phyloP scores from a whole-genome alignment of 495 filamentous ascomycete genomes.

The Lindgomyces ingoldianus region DNA sequence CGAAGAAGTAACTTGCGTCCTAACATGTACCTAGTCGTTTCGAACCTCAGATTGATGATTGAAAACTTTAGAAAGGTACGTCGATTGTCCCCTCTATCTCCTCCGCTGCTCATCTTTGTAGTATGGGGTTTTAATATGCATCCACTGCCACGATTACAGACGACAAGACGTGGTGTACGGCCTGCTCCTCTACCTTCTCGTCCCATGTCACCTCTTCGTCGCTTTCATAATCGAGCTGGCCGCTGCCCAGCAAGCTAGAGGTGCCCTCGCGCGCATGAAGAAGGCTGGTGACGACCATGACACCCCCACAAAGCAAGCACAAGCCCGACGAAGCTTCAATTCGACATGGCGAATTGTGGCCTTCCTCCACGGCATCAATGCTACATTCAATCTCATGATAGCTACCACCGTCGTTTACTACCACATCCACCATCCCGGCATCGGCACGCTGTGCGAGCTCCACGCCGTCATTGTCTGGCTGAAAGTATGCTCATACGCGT shows the following conservation, averaged over 20 bases:
- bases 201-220: constrained; percentile 85
- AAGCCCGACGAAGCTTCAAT: constrained; percentile 56
- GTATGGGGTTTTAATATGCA: constrained; percentile 92
- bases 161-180: constrained; percentile 75
- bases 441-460: constrained; percentile 85
- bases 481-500: constrained; percentile 92
- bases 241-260: constrained; percentile 73
- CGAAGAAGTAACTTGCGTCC: neutral
- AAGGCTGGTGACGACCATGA: constrained; percentile 50
- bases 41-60: constrained; percentile 88
- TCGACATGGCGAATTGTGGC: constrained; percentile 78
- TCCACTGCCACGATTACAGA: constrained; percentile 86
- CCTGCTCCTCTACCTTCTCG: constrained; percentile 73
- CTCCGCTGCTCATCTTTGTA: constrained; percentile 42
- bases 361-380: constrained; percentile 76
- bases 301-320: constrained; percentile 51
- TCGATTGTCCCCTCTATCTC: neutral
- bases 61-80: constrained; percentile 94
- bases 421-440: constrained; percentile 85
- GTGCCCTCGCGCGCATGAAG: constrained; percentile 62
- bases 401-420: constrained; percentile 87
- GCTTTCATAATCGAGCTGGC: constrained; percentile 84
- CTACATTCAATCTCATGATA: constrained; percentile 73
- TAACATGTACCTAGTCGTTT: constrained; percentile 63
- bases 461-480: constrained; percentile 96